A percentile compares a stretch with the other conserved stretches of the same genome.
Conservation (phyloP, 192 early-diverging fungal genomes). For the Coemansia sp. region DNA sequence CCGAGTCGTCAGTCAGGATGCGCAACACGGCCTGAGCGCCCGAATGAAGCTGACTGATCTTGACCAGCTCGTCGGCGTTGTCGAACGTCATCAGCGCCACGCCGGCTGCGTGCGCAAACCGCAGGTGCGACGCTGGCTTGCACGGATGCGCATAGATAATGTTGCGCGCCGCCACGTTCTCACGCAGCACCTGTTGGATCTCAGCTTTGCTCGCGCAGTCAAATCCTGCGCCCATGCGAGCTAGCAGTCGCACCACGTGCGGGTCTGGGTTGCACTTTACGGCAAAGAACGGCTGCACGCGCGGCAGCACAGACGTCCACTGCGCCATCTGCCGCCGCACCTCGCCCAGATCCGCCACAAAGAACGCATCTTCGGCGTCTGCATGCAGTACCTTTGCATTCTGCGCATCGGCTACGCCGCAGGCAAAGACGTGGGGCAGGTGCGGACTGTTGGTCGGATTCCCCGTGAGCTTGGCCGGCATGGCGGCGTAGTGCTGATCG, state of each 20-base stretch:
- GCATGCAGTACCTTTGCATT: slow-evolving; percentile 43
- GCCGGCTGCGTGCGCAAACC: slow-evolving; percentile 72
- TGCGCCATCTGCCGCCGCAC: slow-evolving; percentile 82
- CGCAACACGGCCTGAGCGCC: slow-evolving; percentile 88
- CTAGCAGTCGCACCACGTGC: slow-evolving; percentile 78
- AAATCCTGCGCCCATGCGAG: slow-evolving; percentile 83
- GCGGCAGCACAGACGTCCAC: slow-evolving; percentile 81
- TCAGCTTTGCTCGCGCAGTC: slow-evolving; percentile 98
- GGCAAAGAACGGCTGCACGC: slow-evolving; percentile 95
- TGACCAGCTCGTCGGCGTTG: slow-evolving; percentile 95
- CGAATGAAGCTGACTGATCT: slow-evolving; percentile 81
- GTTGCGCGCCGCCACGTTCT: slow-evolving; percentile 59
- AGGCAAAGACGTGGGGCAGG: slow-evolving; percentile 10
- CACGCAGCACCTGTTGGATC: slow-evolving; percentile 75
- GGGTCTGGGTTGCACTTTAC: slow-evolving; percentile 98
- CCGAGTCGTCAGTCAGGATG: slow-evolving; percentile 93
- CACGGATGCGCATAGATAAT: slow-evolving; percentile 99
- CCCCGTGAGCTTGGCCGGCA: slow-evolving; percentile 25
- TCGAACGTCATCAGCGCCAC: slow-evolving; percentile 98
- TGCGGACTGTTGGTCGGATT: slow-evolving; percentile 1
- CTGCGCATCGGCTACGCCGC: slow-evolving; percentile 35
- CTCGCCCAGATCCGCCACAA: slow-evolving; percentile 91
- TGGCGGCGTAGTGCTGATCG: slow-evolving; percentile 16
- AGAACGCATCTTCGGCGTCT: slow-evolving; percentile 88
- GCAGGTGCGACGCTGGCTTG: slow-evolving; percentile 94